These are phyloP conservation scores for Monosporozyma siamensis DNA, from an alignment of 805 yeast genomes.

Conservation along the genomic window DNA sequence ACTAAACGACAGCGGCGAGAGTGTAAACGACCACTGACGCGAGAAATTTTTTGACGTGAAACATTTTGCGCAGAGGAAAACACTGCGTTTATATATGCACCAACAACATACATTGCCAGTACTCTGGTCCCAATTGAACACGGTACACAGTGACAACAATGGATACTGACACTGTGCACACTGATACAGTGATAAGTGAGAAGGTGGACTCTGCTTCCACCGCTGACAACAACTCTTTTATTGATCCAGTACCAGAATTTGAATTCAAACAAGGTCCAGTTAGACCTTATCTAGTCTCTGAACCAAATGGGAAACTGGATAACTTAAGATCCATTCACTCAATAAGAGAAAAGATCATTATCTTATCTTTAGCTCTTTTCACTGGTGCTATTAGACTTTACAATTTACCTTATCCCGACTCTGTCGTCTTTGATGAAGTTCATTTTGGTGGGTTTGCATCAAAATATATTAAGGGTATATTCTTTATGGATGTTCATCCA, in stretches of 20 bases:
- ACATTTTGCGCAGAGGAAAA: too few relatives aligned
- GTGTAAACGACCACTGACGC: too few relatives aligned
- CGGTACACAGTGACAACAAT: too few relatives aligned
- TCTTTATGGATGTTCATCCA: conserved; percentile 71
- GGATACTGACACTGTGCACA: too few relatives aligned
- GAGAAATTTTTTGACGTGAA: too few relatives aligned
- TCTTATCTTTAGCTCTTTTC: conserved; percentile 38
- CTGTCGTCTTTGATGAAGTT: conserved; percentile 88
- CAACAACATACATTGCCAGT: too few relatives aligned
- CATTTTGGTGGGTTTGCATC: conserved; percentile 96
- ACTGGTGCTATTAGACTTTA: conserved; percentile 53
- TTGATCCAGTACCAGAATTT: conserved; percentile 39
- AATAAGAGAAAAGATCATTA: conserved; percentile 33
- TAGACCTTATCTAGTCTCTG: conserved; percentile 47
- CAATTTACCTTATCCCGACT: conserved; percentile 55
- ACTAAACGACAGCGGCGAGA: too few relatives aligned
- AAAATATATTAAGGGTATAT: conserved; percentile 57
- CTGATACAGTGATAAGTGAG: background rate
- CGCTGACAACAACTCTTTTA: background rate
- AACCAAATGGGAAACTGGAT: conserved; percentile 36
- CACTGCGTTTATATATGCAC: too few relatives aligned
- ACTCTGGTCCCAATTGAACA: too few relatives aligned
- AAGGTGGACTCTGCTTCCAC: background rate
- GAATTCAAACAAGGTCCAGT: conserved; percentile 40
- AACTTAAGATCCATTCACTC: conserved; percentile 35